A percentile compares a stretch with the other conserved stretches of the same genome.
These are phyloP conservation scores for Thalassiosira livingstoniorum DNA, from an alignment of 352 stramenopile genomes.

Conservation along the genomic window DNA sequence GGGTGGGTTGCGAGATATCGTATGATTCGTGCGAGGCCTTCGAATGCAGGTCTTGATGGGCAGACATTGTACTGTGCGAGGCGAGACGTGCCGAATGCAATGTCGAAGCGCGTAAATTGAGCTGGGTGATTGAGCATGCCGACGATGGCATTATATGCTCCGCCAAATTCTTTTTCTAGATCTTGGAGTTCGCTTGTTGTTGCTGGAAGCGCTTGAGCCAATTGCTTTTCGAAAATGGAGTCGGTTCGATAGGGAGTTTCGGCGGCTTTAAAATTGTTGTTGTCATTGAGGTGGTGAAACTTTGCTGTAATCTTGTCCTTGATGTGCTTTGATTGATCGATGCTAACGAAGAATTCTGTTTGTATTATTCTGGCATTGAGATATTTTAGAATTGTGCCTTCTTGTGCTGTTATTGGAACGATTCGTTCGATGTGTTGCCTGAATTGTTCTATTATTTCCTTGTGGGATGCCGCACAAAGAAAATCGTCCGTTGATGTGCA, in stretches of 20 bases:
- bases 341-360: constrained; percentile 16
- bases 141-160: neutral
- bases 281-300: constrained; percentile 16
- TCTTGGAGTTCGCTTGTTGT: constrained; percentile 7
- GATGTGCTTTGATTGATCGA: constrained; percentile 34
- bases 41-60: neutral
- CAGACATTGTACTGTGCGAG: neutral
- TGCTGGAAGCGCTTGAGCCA: constrained; percentile 6
- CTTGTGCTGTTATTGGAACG: constrained; percentile 1
- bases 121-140: neutral
- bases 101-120: neutral
- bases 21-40: neutral
- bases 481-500: constrained; percentile 21
- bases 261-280: constrained; percentile 18
- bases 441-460: neutral
- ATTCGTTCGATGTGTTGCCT: neutral
- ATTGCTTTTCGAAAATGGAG: neutral
- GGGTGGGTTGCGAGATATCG: constrained; percentile 12
- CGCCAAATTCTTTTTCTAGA: constrained; percentile 13
- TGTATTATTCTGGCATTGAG: constrained; percentile 29
- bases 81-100: constrained; percentile 6
- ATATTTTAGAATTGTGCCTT: constrained; percentile 1
- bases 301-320: constrained; percentile 21
- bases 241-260: constrained; percentile 32
- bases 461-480: neutral